Evolutionary conservation across 495 filamentous ascomycete genomes (phyloP), one percentile per base, ranked within the genome.

Genomic region (Aspergillus taichungensis): DNA sequence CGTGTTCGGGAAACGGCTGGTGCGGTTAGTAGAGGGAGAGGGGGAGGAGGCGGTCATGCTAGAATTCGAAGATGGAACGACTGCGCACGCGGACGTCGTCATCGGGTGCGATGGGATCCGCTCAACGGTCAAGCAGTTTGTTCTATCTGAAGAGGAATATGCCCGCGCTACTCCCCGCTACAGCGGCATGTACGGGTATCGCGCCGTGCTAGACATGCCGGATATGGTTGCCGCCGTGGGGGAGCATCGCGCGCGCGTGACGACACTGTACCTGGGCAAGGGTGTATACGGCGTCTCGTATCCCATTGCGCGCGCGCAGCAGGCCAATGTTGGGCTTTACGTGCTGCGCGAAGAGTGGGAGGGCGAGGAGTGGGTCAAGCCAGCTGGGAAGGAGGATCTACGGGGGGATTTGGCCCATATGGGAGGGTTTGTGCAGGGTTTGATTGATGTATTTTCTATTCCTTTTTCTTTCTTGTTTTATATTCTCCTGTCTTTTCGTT

Each of bases 31-130:
- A 24, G 18, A 24, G 4, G 45, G 39, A 18, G 55, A 65, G 11
- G 31, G 1, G 5, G 43, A 13, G 2, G 51, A 54, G 5, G 55
- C 51, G 0, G 52, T 62, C 8, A 11, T 41, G 7, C 32, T 66
- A 37, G 11, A 9, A 0, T 71, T 70, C 43, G 53, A 55, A 8
- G 68, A 71, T 54, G 68, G 67, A 4, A 58, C 43, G 1, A 6
- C 42, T 3, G 63, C 59, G 0, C 1, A 2, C 1, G 66, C 63
- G 0, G 66, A 71, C 47, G 66, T 68, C 9, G 74, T 80, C 3
- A 57, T 83, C 18, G 77, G 76, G 0, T 77, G 75, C 50, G 78
- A 82, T 65, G 78, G 79, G 1, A 77, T 83, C 43, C 70, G 73
- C 47, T 72, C 68, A 1, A 59, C 52, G 24, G 66, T 74, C 4